Conservation (phyloP, 768 basidiomycete species). For the Panellus pusillus region DNA sequence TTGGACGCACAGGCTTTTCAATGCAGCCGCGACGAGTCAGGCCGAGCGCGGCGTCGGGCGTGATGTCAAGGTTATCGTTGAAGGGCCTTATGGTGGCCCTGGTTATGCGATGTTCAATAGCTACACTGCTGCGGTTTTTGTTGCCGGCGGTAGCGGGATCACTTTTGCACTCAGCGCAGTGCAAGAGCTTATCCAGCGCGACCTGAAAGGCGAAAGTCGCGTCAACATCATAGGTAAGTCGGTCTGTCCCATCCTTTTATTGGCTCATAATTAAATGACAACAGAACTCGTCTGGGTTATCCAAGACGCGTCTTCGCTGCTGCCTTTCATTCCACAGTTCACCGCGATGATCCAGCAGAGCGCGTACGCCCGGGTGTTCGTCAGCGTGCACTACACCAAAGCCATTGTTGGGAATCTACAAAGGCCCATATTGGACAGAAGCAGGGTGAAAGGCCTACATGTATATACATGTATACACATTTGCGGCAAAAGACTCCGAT, state of each 20-base stretch:
- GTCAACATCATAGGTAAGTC: conserved; percentile 17
- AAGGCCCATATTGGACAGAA: conserved; percentile 7
- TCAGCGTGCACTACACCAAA: conserved; percentile 62
- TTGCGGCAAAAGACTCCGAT: neutral
- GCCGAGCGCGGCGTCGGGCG: conserved; percentile 36
- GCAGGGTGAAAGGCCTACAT: no score
- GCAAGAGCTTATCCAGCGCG: conserved; percentile 61
- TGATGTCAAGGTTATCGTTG: conserved; percentile 50
- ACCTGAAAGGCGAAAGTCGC: conserved; percentile 48
- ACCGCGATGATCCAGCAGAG: conserved; percentile 43
- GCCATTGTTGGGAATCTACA: conserved; percentile 33
- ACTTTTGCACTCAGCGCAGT: conserved; percentile 37
- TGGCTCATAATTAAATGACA: neutral
- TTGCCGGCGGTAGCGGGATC: conserved; percentile 8
- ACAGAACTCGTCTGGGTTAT: neutral
- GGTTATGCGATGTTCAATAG: conserved; percentile 57
- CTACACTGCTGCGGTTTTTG: conserved; percentile 27
- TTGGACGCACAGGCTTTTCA: conserved; percentile 62
- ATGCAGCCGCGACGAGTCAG: conserved; percentile 21
- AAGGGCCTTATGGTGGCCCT: conserved; percentile 44
- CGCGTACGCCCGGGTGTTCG: conserved; percentile 41
- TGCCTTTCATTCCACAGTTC: conserved; percentile 49
- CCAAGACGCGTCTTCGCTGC: conserved; percentile 32
- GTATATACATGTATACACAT: no score
- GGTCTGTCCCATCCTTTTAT: no score